These are phyloP conservation scores for Cryphonectria parasitica DNA, from an alignment of 2,329 filamentous ascomycete genomes.

Conservation along the genomic window DNA sequence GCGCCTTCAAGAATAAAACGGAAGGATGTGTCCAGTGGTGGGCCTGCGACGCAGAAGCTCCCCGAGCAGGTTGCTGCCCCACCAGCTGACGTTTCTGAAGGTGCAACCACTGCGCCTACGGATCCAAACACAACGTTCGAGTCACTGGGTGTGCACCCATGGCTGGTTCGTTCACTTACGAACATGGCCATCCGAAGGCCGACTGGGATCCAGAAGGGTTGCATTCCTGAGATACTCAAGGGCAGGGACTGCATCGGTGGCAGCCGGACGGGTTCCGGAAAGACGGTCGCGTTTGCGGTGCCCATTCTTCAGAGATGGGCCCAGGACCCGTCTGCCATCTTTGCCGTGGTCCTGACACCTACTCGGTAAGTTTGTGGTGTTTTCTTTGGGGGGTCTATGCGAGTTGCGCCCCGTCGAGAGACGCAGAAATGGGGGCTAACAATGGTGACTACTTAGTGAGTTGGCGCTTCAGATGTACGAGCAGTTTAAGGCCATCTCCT, in stretches of 20 bases:
- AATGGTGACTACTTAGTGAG: constrained; percentile 55
- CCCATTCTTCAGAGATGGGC: constrained; percentile 95
- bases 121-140: constrained; percentile 69
- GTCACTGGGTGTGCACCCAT: constrained; percentile 75
- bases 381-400: not conserved
- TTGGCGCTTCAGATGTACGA: constrained; percentile 95
- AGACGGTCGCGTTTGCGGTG: constrained; percentile 93
- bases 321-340: constrained; percentile 89
- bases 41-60: constrained; percentile 18
- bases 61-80: constrained; percentile 20
- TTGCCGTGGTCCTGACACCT: constrained; percentile 85
- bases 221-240: constrained; percentile 89
- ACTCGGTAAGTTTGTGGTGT: constrained; percentile 59
- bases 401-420: too few relatives aligned
- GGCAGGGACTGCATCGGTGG: constrained; percentile 95
- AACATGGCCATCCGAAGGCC: constrained; percentile 80
- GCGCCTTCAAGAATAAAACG: constrained; percentile 59
- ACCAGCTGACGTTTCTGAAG: constrained; percentile 39
- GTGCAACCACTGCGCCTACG: constrained; percentile 47
- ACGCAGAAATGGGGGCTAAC: too few relatives aligned
- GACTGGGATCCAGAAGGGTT: constrained; percentile 89
- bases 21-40: constrained; percentile 32
- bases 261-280: constrained; percentile 92
- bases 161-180: constrained; percentile 81
- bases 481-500: constrained; percentile 91